These are phyloP conservation scores for Aspergillus ochraceoroseus DNA, from an alignment of 2,329 filamentous ascomycete species.

Conservation along the genomic window DNA sequence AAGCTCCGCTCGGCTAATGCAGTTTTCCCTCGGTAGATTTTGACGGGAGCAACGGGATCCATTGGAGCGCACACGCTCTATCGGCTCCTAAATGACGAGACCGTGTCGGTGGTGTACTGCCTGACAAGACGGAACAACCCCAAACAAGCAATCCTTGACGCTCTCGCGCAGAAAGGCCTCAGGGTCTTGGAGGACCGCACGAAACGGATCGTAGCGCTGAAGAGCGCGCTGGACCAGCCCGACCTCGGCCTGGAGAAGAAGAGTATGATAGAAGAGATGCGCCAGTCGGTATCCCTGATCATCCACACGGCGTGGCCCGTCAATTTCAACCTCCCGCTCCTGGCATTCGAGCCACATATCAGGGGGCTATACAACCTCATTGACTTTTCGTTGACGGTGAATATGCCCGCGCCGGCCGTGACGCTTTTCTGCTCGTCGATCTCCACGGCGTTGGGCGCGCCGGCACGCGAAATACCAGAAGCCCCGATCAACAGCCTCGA, in stretches of 20 bases:
- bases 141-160: conserved; percentile 20
- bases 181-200: conserved; percentile 21
- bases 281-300: conserved; percentile 42
- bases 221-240: conserved; percentile 38
- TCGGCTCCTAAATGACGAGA: conserved; percentile 36
- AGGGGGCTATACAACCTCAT: conserved; percentile 45
- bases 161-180: conserved; percentile 24
- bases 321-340: conserved; percentile 51
- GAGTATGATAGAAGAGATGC: conserved; percentile 38
- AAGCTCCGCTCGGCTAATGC: background rate
- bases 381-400: conserved; percentile 41
- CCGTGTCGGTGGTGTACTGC: conserved; percentile 37
- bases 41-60: conserved; percentile 46
- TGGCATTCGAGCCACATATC: conserved; percentile 47
- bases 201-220: conserved; percentile 41
- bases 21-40: conserved; percentile 24
- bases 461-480: conserved; percentile 14
- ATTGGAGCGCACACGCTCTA: conserved; percentile 42
- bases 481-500: conserved; percentile 12
- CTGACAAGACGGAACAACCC: conserved; percentile 31
- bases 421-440: conserved; percentile 52
- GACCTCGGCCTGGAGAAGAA: conserved; percentile 40
- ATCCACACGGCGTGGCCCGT: conserved; percentile 55
- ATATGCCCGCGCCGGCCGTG: conserved; percentile 28
- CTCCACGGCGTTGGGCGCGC: conserved; percentile 34